Base-by-base conservation (phyloP, 345 rosid genomes). In the Boechera stricta region DNA sequence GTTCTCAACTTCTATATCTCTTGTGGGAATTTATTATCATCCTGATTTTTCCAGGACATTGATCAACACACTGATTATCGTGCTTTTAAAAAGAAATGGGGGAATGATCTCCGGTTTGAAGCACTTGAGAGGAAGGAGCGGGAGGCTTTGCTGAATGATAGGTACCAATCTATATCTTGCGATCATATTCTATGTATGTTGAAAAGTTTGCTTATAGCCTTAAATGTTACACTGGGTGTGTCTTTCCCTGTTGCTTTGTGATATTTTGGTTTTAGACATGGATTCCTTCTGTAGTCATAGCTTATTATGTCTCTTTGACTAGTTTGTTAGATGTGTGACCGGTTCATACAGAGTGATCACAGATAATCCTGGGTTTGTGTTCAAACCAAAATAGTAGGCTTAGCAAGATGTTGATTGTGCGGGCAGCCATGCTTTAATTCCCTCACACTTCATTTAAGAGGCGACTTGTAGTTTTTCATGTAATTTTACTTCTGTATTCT, bases 91-190 rank as follows among this genome's bases (percentile, higher is more conserved):
- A 92, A 79, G 83, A 92, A 85, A 73, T 91, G 99, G 99, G 98
- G 93, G 58, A 77, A 67, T 47, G 94, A 95, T 86, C 90, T 80
- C 33, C 90, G 99, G 72, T 95, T 92, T 64, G 88, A 85, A 80
- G 93, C 88, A 62, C 78, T 95, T 85, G 96, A 92, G 53, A 89
- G 92, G 59, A 95, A 90, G 80, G 99, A 95, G 67, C 85, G 89
- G 62, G 99, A 91, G 74, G 73, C 84, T 77, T 85, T 95, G 72
- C 75, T 95, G 67, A 88, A 86, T 77, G 99, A 93, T 83, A 91
- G 99, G 99, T 95, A 88, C 73, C 41, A 16, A 47, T 82, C 53
- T 26, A 15, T 33, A 45, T 28, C 57, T 73, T 53, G 69, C 44
- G 13, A 33, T 42, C 71, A 53, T 54, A 29, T 53, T 53, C 49